Conservation (phyloP, 768 basidiomycete species). For the Hemileccinum rubropunctum region DNA sequence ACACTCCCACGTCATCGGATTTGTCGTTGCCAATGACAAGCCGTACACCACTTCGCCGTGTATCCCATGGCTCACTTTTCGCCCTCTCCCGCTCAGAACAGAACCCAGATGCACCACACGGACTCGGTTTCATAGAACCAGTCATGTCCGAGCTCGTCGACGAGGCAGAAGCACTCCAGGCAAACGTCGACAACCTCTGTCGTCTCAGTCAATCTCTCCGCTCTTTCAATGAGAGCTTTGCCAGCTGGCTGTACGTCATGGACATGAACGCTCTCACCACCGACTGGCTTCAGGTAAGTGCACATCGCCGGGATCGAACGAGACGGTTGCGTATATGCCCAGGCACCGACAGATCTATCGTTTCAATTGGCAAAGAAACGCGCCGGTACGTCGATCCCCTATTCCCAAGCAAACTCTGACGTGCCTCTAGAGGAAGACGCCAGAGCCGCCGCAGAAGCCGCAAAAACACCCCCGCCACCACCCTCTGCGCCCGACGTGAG, state of each 20-base stretch:
- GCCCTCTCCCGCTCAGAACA: constrained; percentile 72
- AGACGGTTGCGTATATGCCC: not conserved
- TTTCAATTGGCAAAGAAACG: constrained; percentile 57
- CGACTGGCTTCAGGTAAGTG: constrained; percentile 82
- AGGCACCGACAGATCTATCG: constrained; percentile 63
- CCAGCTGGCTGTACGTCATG: constrained; percentile 88
- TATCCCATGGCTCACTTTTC: constrained; percentile 90
- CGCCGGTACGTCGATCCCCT: constrained; percentile 45
- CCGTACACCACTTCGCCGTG: constrained; percentile 81
- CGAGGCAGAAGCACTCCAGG: constrained; percentile 77
- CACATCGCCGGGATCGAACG: not conserved
- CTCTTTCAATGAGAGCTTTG: constrained; percentile 90
- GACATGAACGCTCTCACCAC: constrained; percentile 94
- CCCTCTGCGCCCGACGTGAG: constrained; percentile 10
- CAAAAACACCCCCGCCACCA: constrained; percentile 40
- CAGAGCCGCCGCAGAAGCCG: constrained; percentile 48
- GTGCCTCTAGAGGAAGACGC: constrained; percentile 57
- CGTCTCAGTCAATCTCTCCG: constrained; percentile 71
- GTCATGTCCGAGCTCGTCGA: constrained; percentile 85
- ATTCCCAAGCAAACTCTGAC: not conserved
- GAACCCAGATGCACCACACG: constrained; percentile 74
- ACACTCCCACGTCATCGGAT: not conserved
- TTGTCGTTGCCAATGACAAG: too few relatives aligned
- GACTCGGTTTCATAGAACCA: constrained; percentile 82
- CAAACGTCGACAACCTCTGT: constrained; percentile 71